Base-by-base conservation (phyloP, 768 basidiomycete species). In the Collybiopsis confluens region DNA sequence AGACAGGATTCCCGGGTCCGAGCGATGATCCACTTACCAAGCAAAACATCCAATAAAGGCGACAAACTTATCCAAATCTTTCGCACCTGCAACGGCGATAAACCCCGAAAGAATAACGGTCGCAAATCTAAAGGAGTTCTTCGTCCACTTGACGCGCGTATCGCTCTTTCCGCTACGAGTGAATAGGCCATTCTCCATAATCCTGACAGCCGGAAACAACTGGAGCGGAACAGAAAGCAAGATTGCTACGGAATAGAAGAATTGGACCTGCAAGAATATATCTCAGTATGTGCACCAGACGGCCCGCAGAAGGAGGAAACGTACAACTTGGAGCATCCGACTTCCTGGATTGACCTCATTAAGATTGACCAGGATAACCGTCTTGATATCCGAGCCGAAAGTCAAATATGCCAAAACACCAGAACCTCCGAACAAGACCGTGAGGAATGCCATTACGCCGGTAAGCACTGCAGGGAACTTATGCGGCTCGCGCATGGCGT, bases 201-300 rank as follows among this genome's bases (percentile, higher is more conserved):
- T 98, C 50, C 97, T 85, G 44, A 96, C 86, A 2, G 96, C 97
- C 0, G 97, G 97, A 91, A 98, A 98, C 53, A 98, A 85, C 69
- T 98, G 95, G 1, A 98, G 81, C 1, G 96, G 94, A 7, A 90
- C 87, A 13, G 94, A 97, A 40, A 93, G 80, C 58, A 92, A 72
- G 70, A 98, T 98, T 11, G 95, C 97, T 33, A 93, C 70, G n/a
- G 92, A 87, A 71, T 97, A 93, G 27, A 93, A 66, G 67, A 92
- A 85, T 73, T 92, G 90, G 9, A 89, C 83, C 85, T 87, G 49
- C 4, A 38, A 30, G 11, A 35, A 28, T 43, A 20, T 40, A 35
- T 4, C 16, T 23, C n/a, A n/a, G n/a, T 11, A 40, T 41, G 30
- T 47, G 37, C 13, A 28, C n/a, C n/a, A n/a, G n/a, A n/a, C n/a